phyloP scores from a whole-genome alignment of 805 yeast genomes.

The Monosporozyma siamensis region DNA sequence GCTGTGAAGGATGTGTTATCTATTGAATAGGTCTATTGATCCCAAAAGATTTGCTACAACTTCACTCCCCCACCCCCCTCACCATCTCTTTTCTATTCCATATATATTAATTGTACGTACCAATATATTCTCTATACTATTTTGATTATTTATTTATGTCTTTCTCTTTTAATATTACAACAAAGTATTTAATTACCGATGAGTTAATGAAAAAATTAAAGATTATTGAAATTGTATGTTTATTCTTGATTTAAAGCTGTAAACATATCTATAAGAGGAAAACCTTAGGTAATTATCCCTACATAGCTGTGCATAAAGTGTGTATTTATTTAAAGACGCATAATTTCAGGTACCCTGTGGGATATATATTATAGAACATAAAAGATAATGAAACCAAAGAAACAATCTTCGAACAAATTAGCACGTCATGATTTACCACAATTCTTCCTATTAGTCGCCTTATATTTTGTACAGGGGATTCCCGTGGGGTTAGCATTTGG shows the following conservation, averaged over 20 bases:
- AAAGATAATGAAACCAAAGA: conserved; percentile 5
- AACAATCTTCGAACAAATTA: conserved; percentile 8
- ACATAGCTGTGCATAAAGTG: too few relatives aligned
- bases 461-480: conserved; percentile 87
- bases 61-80: background rate
- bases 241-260: too few relatives aligned
- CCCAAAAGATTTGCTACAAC: too few relatives aligned
- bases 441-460: conserved; percentile 58
- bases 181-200: too few relatives aligned
- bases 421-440: conserved; percentile 56
- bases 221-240: too few relatives aligned
- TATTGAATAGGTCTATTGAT: conserved; percentile 33
- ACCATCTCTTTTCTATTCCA: background rate
- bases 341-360: too few relatives aligned
- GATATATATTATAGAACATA: too few relatives aligned
- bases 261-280: too few relatives aligned
- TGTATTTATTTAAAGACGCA: too few relatives aligned
- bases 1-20: conserved; percentile 76
- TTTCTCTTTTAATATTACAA: too few relatives aligned
- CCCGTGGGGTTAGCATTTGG: conserved; percentile 97
- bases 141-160: background rate
- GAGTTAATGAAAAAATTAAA: too few relatives aligned
- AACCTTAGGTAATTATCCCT: too few relatives aligned
- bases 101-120: background rate
- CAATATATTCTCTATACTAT: conserved; percentile 1